These are phyloP conservation scores for Terfezia boudieri DNA, from an alignment of 495 filamentous ascomycete genomes.

Conservation along the genomic window DNA sequence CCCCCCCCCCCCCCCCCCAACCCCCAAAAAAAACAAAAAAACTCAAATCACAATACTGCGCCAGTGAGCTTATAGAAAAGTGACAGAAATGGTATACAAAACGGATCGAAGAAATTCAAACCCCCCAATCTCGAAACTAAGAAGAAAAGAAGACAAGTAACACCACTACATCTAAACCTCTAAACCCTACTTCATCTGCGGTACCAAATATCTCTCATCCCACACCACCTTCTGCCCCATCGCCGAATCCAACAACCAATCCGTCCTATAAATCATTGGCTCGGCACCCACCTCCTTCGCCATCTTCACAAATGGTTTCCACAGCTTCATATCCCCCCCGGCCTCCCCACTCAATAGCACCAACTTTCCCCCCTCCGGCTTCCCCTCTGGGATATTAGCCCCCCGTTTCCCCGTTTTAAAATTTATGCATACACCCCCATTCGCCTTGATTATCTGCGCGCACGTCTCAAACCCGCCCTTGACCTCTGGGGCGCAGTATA, in stretches of 20 bases:
- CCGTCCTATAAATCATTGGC: constrained; percentile 51
- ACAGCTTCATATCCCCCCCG: constrained; percentile 46
- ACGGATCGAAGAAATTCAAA: too few relatives aligned
- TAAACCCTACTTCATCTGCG: neutral
- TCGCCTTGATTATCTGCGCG: constrained; percentile 60
- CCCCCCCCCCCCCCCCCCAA: too few relatives aligned
- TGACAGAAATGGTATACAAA: too few relatives aligned
- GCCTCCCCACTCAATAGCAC: constrained; percentile 49
- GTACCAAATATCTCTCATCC: constrained; percentile 32
- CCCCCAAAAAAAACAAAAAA: too few relatives aligned
- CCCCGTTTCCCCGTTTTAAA: constrained; percentile 29
- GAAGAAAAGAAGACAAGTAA: too few relatives aligned
- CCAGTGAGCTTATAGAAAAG: too few relatives aligned
- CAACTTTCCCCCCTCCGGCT: constrained; percentile 28
- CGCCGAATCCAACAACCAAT: constrained; percentile 76
- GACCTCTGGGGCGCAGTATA: constrained; percentile 62
- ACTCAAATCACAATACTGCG: too few relatives aligned
- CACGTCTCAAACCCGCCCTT: constrained; percentile 64
- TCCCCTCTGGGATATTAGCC: constrained; percentile 22
- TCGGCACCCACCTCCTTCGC: constrained; percentile 46
- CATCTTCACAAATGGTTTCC: constrained; percentile 59
- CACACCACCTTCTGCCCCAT: constrained; percentile 60
- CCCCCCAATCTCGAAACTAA: too few relatives aligned
- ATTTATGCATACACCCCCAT: constrained; percentile 61
- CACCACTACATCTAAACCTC: too few relatives aligned